These are phyloP conservation scores for Verticillium tricorpus DNA, from an alignment of 2,329 filamentous ascomycete species.

Conservation along the genomic window DNA sequence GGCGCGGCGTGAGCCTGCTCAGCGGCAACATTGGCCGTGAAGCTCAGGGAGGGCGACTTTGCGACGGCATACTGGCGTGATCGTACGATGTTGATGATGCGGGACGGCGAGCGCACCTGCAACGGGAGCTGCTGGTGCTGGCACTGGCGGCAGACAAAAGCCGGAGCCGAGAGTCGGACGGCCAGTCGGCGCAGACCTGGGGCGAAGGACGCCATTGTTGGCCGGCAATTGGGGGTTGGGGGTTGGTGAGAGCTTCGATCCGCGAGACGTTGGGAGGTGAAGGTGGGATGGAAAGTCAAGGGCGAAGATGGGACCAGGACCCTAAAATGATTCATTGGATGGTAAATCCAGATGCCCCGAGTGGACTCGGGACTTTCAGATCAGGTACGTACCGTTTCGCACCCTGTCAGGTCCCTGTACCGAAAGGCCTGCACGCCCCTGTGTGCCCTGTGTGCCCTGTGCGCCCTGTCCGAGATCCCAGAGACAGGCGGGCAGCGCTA, in stretches of 20 bases:
- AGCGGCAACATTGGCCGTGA: slow-evolving; percentile 13
- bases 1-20: slow-evolving; percentile 1
- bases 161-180: slow-evolving; percentile 31
- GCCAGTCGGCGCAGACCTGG: slow-evolving; percentile 36
- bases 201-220: slow-evolving; percentile 36
- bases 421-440: too few species aligned
- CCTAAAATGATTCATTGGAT: neutral
- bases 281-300: neutral
- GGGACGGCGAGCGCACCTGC: slow-evolving; percentile 23
- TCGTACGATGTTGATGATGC: slow-evolving; percentile 34
- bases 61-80: slow-evolving; percentile 32
- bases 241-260: neutral
- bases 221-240: slow-evolving; percentile 1
- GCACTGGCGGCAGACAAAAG: slow-evolving; percentile 47
- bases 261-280: neutral
- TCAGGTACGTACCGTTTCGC: neutral
- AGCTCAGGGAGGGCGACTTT: slow-evolving; percentile 21
- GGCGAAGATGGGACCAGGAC: neutral
- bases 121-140: slow-evolving; percentile 22
- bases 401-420: neutral
- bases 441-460: neutral
- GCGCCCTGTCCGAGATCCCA: neutral
- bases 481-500: too few species aligned
- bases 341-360: slow-evolving; percentile 2
- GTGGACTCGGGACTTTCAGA: slow-evolving; percentile 1